A percentile compares a stretch with the other conserved stretches of the same genome.
Evolutionary conservation across 257 asterid species (phyloP).

Genomic region (Verbena officinalis): DNA sequence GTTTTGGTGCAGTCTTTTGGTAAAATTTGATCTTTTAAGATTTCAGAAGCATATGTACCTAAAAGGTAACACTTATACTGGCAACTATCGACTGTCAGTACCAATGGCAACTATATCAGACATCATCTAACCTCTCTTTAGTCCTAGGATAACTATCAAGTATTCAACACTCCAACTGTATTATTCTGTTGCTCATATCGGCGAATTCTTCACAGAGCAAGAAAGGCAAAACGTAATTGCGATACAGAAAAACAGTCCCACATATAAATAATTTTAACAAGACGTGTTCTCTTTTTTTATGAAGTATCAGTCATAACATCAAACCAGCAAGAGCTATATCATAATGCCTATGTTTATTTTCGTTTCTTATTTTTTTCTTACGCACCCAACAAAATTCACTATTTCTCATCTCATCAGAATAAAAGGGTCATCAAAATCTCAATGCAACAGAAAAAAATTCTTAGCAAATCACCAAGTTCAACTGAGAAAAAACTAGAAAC

Average conservation of each 20-base stretch:
- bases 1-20: background rate
- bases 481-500: background rate
- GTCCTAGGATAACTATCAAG: background rate
- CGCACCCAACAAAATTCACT: background rate
- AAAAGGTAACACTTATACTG: background rate
- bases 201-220: conserved; percentile 3
- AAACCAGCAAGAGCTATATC: background rate
- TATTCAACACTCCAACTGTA: background rate
- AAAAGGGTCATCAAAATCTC: background rate
- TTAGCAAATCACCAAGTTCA: conserved; percentile 19
- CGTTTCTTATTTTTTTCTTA: background rate
- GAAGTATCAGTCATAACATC: background rate
- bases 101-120: background rate
- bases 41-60: background rate
- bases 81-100: background rate
- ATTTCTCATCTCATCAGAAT: background rate
- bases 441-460: background rate
- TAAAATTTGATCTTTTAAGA: background rate
- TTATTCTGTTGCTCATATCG: background rate
- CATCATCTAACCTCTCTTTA: background rate
- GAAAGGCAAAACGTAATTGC: background rate
- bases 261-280: background rate
- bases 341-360: background rate
- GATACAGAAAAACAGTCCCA: background rate
- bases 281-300: background rate